These are phyloP conservation scores for Fonsecaea nubica DNA, from an alignment of 2,329 filamentous ascomycete genomes.

Conservation along the genomic window DNA sequence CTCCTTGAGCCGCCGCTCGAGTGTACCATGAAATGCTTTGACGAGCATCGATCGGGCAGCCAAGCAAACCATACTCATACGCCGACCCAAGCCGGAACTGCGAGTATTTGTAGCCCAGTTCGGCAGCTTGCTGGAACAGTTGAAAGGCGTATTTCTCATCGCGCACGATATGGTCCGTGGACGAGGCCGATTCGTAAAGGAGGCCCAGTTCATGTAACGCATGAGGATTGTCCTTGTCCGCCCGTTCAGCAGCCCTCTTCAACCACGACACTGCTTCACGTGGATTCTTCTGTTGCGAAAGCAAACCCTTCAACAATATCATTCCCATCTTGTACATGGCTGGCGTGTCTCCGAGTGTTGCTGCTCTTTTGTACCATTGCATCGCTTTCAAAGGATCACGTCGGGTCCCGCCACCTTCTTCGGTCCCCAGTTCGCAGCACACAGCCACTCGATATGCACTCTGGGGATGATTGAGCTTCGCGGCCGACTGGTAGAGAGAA, in stretches of 20 bases:
- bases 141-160: constrained; percentile 83
- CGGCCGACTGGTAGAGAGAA: constrained; percentile 88
- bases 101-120: constrained; percentile 92
- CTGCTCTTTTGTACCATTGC: constrained; percentile 96
- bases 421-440: constrained; percentile 93
- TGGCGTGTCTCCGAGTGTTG: constrained; percentile 84
- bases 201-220: constrained; percentile 84
- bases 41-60: constrained; percentile 80
- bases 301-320: constrained; percentile 88
- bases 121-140: constrained; percentile 83
- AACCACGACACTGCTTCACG: constrained; percentile 90
- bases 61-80: constrained; percentile 87
- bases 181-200: constrained; percentile 63
- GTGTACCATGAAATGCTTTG: constrained; percentile 94
- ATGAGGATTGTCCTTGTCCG: constrained; percentile 89
- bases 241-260: constrained; percentile 86
- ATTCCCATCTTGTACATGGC: constrained; percentile 99
- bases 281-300: constrained; percentile 84
- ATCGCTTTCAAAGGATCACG: constrained; percentile 92
- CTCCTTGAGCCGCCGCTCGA: constrained; percentile 85
- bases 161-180: constrained; percentile 74
- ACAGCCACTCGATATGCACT: constrained; percentile 94
- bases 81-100: constrained; percentile 88
- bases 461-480: constrained; percentile 83
- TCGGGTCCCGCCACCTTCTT: constrained; percentile 90